Evolutionary conservation across 768 basidiomycete species (phyloP).

Genomic region (Calocybe cyanea): DNA sequence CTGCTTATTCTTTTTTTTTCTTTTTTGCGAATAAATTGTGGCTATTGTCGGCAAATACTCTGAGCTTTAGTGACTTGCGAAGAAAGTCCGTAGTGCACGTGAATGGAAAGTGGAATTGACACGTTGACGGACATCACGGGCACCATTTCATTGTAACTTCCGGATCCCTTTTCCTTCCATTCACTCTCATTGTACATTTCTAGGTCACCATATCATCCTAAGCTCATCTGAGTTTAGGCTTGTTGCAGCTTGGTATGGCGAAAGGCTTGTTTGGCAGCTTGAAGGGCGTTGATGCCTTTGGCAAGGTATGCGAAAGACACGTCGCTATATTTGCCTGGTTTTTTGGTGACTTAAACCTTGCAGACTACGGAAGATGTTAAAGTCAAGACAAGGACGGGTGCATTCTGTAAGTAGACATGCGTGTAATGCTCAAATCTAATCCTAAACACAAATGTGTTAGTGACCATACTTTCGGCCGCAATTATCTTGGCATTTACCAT

Average conservation of each 20-base stretch:
- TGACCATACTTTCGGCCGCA: slow-evolving; percentile 87
- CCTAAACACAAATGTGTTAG: slow-evolving; percentile 36
- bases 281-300: slow-evolving; percentile 97
- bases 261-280: slow-evolving; percentile 74
- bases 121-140: slow-evolving; percentile 24
- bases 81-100: slow-evolving; percentile 16
- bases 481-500: slow-evolving; percentile 90
- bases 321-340: slow-evolving; percentile 4
- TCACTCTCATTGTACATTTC: slow-evolving; percentile 19
- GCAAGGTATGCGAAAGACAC: slow-evolving; percentile 65
- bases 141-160: slow-evolving; percentile 2
- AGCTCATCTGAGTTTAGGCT: slow-evolving; percentile 30
- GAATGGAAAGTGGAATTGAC: slow-evolving; percentile 29
- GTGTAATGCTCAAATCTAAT: not conserved
- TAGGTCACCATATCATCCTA: slow-evolving; percentile 18
- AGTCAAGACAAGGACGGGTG: slow-evolving; percentile 95
- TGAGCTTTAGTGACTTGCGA: slow-evolving; percentile 17
- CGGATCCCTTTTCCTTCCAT: slow-evolving; percentile 9
- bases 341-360: slow-evolving; percentile 1
- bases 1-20: not conserved
- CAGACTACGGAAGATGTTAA: slow-evolving; percentile 99
- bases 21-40: not conserved
- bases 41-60: slow-evolving; percentile 23
- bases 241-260: slow-evolving; percentile 53
- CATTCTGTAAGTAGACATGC: slow-evolving; percentile 58